Percentiles rank a stretch among this genome's conserved stretches.
Conservation (phyloP, 768 basidiomycete species). For the Trametes cingulata region DNA sequence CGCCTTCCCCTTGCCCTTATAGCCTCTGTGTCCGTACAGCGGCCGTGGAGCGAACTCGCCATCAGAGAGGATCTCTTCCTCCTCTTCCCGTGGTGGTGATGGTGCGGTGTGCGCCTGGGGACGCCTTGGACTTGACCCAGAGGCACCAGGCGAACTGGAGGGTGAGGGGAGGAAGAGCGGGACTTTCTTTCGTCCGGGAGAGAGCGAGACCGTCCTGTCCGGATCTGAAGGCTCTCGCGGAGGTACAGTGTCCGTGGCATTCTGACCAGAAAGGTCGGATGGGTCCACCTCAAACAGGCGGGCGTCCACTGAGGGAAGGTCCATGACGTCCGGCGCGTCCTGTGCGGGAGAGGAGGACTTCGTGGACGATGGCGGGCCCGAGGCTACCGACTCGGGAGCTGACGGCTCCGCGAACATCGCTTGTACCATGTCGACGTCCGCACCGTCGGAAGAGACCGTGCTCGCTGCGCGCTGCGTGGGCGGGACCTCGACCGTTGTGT, state of each 20-base stretch:
- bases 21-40: background rate
- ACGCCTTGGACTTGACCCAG: background rate
- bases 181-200: background rate
- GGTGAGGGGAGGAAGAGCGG: slow-evolving; percentile 28
- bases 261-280: background rate
- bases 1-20: slow-evolving; percentile 14
- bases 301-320: slow-evolving; percentile 2
- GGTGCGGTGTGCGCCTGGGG: background rate
- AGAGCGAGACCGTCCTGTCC: background rate
- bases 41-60: background rate
- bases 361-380: slow-evolving; percentile 3
- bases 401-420: background rate
- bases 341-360: slow-evolving; percentile 6
- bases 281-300: background rate
- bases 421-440: slow-evolving; percentile 5
- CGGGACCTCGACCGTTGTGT: background rate
- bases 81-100: no score
- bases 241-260: background rate
- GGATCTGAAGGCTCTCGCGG: background rate
- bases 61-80: background rate
- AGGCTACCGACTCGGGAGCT: background rate
- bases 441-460: slow-evolving; percentile 2
- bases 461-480: background rate
- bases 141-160: slow-evolving; percentile 10
- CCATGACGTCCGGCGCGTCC: background rate